These are phyloP conservation scores for Eucalyptus regnans DNA, from an alignment of 345 rosid species.

Conservation along the genomic window DNA sequence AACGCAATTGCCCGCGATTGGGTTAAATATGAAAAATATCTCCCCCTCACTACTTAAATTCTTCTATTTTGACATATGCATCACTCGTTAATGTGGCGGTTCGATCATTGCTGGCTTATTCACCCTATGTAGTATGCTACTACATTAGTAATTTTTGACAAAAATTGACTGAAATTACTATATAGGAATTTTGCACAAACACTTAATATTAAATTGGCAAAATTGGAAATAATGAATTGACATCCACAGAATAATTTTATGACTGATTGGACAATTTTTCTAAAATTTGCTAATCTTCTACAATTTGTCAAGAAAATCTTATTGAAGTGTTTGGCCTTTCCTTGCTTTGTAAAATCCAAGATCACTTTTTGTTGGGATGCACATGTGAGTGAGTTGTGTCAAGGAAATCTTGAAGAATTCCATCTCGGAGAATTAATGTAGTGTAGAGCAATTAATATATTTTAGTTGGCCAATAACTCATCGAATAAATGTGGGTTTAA, in stretches of 20 bases:
- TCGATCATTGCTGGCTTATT: rapidly evolving
- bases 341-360: neutral
- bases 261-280: neutral
- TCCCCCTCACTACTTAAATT: neutral
- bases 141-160: neutral
- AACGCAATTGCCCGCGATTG: no score
- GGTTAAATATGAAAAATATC: neutral
- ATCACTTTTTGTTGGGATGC: neutral
- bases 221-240: neutral
- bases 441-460: no score
- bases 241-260: rapidly evolving
- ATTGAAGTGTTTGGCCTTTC: neutral
- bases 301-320: neutral
- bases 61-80: neutral
- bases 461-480: no score
- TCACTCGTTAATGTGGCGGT: neutral
- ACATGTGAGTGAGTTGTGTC: no score
- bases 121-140: rapidly evolving
- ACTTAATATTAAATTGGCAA: neutral
- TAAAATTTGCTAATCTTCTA: no score
- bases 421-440: no score
- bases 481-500: no score
- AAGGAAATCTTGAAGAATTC: no score
- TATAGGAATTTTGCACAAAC: neutral
- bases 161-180: neutral